Conservation (phyloP, 495 filamentous ascomycete species). For the Neurospora sp. region DNA sequence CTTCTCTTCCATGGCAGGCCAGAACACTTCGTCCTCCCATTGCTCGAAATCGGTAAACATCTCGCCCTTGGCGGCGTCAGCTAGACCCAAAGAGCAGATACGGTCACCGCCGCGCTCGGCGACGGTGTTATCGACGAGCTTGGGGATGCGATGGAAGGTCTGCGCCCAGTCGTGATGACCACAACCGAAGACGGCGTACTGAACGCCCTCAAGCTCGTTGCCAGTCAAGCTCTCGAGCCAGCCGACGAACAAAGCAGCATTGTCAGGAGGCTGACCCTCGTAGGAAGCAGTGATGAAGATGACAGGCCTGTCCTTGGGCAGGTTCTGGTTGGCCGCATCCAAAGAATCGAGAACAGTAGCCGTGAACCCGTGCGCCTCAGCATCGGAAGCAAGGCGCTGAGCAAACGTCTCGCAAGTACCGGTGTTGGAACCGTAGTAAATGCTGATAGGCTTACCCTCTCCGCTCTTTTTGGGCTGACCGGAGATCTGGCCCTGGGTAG, state of each 20-base stretch:
- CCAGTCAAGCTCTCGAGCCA: conserved; percentile 52
- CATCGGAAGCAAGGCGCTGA: conserved; percentile 49
- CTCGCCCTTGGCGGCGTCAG: conserved; percentile 53
- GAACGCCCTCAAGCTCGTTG: conserved; percentile 38
- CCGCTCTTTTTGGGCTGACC: conserved; percentile 12
- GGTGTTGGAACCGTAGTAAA: conserved; percentile 67
- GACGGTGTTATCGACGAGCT: conserved; percentile 45
- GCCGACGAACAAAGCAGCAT: conserved; percentile 56
- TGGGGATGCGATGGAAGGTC: conserved; percentile 67
- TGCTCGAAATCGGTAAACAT: conserved; percentile 63
- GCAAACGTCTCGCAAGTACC: conserved; percentile 69
- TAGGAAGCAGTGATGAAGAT: conserved; percentile 62
- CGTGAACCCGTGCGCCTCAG: conserved; percentile 45
- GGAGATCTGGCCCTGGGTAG: conserved; percentile 1
- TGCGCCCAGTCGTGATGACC: conserved; percentile 54
- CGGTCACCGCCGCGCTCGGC: conserved; percentile 36
- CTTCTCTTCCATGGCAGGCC: conserved; percentile 50
- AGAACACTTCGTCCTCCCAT: conserved; percentile 57
- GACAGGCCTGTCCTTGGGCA: conserved; percentile 53
- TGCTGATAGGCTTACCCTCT: conserved; percentile 37
- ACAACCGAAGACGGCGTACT: conserved; percentile 58
- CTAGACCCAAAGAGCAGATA: conserved; percentile 45
- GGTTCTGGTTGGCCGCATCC: conserved; percentile 50
- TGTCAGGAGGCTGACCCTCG: conserved; percentile 67
- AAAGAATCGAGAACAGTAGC: conserved; percentile 45